phyloP scores from a whole-genome alignment of 352 stramenopile species.

The Phytopythium litorale region DNA sequence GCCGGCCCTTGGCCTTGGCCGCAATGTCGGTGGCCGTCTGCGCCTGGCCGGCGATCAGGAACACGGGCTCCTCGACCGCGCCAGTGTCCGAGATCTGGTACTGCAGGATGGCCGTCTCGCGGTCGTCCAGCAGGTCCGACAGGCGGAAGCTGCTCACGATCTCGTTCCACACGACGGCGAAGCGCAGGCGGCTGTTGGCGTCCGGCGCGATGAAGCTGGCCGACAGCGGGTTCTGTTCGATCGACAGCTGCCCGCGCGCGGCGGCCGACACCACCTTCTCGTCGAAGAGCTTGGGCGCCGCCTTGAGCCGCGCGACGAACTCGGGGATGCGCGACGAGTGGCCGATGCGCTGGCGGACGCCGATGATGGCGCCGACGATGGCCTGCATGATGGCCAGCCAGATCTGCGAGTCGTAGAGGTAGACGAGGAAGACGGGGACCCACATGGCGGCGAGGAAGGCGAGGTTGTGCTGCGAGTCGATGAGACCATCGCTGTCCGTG shows the following conservation, averaged over 20 bases:
- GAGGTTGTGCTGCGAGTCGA: conserved; percentile 79
- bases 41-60: conserved; percentile 81
- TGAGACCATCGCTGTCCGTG: conserved; percentile 41
- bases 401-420: conserved; percentile 87
- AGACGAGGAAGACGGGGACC: conserved; percentile 76
- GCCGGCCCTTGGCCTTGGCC: conserved; percentile 48
- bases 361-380: conserved; percentile 69
- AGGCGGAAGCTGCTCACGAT: conserved; percentile 88
- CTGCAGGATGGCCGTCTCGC: conserved; percentile 84
- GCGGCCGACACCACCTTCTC: conserved; percentile 73
- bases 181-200: conserved; percentile 77
- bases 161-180: conserved; percentile 88
- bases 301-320: conserved; percentile 63
- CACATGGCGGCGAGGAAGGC: conserved; percentile 78
- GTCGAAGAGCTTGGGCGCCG: conserved; percentile 70
- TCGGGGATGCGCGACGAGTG: conserved; percentile 75
- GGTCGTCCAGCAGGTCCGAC: conserved; percentile 83
- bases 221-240: conserved; percentile 57
- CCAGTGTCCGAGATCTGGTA: conserved; percentile 86
- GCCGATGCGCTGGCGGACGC: conserved; percentile 77
- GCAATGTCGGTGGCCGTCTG: conserved; percentile 68
- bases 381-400: conserved; percentile 84
- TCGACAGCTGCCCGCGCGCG: conserved; percentile 57
- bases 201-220: conserved; percentile 50
- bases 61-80: conserved; percentile 79